Evolutionary conservation across 2,329 filamentous ascomycete species (phyloP).

Genomic region (Colletotrichum liaoningense): DNA sequence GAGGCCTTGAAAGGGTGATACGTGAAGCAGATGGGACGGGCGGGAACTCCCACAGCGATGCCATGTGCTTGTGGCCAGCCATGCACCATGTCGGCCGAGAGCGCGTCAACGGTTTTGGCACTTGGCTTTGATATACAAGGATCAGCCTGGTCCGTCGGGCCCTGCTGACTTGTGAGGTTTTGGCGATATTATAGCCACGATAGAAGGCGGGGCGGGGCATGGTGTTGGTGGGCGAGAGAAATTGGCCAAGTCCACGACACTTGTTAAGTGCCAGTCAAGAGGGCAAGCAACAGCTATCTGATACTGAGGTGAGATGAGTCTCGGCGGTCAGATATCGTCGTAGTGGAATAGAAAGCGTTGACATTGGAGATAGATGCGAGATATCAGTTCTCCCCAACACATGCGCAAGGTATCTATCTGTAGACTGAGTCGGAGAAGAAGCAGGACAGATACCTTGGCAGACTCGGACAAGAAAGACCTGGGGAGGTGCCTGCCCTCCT

Average conservation of each 20-base stretch:
- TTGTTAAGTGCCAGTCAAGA: neutral
- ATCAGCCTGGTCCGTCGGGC: neutral
- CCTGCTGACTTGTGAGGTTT: neutral
- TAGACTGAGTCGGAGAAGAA: too few relatives aligned
- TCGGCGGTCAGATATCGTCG: neutral
- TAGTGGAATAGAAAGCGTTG: neutral
- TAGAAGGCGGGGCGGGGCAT: neutral
- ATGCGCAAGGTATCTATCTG: too few relatives aligned
- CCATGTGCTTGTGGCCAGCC: conserved; percentile 26
- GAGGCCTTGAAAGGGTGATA: neutral
- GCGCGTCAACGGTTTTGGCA: conserved; percentile 10
- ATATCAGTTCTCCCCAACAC: neutral
- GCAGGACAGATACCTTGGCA: neutral
- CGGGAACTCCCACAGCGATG: conserved; percentile 32
- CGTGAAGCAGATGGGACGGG: conserved; percentile 31
- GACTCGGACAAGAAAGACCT: neutral
- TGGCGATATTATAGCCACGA: neutral
- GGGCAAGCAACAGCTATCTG: neutral
- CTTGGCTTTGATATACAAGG: neutral
- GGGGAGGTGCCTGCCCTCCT: neutral
- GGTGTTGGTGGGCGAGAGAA: neutral
- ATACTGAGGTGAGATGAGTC: neutral
- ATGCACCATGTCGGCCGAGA: conserved; percentile 14
- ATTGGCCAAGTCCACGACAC: neutral
- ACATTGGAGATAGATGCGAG: neutral